These are phyloP conservation scores for Colletotrichum truncatum DNA, from an alignment of 2,329 filamentous ascomycete genomes.

Conservation along the genomic window DNA sequence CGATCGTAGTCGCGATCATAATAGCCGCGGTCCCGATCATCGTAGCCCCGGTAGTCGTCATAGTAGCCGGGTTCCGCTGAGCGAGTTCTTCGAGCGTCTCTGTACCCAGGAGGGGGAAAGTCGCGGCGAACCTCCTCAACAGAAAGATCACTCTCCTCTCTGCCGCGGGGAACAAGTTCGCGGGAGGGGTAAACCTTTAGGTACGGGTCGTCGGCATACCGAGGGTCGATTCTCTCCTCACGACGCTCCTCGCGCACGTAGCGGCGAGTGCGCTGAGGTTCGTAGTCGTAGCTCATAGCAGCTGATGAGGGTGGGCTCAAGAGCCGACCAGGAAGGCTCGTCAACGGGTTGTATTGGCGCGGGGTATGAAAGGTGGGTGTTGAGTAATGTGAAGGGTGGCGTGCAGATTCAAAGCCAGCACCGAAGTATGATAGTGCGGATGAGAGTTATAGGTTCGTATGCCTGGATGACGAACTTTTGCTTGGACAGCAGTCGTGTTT, in stretches of 20 bases:
- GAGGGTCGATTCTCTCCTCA: constrained; percentile 57
- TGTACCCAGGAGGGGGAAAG: constrained; percentile 77
- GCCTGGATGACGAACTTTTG: not conserved
- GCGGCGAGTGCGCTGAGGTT: constrained; percentile 54
- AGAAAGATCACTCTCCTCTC: constrained; percentile 78
- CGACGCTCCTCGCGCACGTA: constrained; percentile 64
- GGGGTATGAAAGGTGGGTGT: constrained; percentile 2
- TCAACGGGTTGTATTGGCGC: not conserved
- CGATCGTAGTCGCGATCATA: constrained; percentile 57
- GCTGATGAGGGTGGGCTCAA: not conserved
- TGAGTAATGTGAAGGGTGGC: not conserved
- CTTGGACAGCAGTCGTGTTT: not conserved
- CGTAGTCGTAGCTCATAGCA: constrained; percentile 62
- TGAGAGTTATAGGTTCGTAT: not conserved
- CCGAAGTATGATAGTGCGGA: not conserved
- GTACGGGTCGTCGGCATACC: constrained; percentile 63
- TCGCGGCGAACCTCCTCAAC: constrained; percentile 87
- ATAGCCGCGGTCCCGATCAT: constrained; percentile 57
- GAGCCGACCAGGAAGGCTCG: not conserved
- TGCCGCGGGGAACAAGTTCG: constrained; percentile 65
- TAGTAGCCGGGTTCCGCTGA: constrained; percentile 70
- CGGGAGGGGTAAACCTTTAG: constrained; percentile 54
- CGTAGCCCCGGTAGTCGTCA: constrained; percentile 56
- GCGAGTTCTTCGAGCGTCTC: constrained; percentile 67
- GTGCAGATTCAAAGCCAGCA: not conserved